Evolutionary conservation across 176 grass and related monocot species (phyloP), one percentile per base, ranked within the genome.

Genomic region (Oryza meyeriana): DNA sequence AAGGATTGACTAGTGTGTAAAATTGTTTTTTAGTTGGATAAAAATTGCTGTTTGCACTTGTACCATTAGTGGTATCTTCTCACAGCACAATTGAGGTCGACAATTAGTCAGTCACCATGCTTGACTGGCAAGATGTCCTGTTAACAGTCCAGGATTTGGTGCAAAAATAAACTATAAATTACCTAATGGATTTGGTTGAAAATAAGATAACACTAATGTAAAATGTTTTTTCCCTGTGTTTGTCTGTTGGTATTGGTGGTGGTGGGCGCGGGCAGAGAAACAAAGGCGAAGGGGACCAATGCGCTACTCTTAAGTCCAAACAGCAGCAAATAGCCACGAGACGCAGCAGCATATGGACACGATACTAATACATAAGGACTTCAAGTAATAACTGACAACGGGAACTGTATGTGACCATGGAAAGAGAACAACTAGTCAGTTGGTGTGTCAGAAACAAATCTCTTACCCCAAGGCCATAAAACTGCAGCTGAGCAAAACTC

Each of bases 401-500:
- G 71, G 32, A 64, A 77, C 88, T 89, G 88, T 89, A 16, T 5
- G 72, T 89, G 88, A 85, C 78, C 78, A 89, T 66, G 87, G 78
- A 66, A 89, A 85, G 66, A 77, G 65, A 88, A 84, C 61, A 77
- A 77, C n/a, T 5, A 14, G 33, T 29, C 65, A 25, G 77, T 76
- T 25, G 12, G 42, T 2, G 52, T 63, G 64, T 71, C 87, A 66
- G 71, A 81, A 72, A 41, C 78, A 85, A 69, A 57, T 42, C 55
- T 65, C 79, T 85, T 20, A 69, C 24, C 69, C 70, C 64, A 74
- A 50, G 41, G 69, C 25, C 69, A 50, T 50, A 85, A 57, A 31
- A 81, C 52, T 50, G 70, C 79, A 61, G 35, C 75, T 17, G 38
- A 62, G 36, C 31, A 16, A 27, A 33, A 27, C 77, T 76, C 71